phyloP scores from a whole-genome alignment of 352 stramenopile species.

The Pythium dissotocum region DNA sequence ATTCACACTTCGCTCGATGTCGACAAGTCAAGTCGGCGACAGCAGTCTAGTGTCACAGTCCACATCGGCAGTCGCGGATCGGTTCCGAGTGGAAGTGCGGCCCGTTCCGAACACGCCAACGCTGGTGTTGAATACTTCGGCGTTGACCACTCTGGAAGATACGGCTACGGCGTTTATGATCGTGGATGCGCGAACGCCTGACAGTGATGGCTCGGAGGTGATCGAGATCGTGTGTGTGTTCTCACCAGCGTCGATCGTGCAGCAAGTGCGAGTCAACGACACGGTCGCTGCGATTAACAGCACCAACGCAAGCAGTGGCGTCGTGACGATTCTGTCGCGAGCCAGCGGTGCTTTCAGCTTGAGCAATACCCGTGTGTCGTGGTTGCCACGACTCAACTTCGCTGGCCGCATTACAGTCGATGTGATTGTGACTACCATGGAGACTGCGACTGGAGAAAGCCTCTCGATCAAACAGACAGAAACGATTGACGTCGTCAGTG shows the following conservation, averaged over 20 bases:
- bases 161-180: slow-evolving; percentile 35
- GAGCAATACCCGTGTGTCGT: slow-evolving; percentile 29
- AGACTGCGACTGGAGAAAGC: slow-evolving; percentile 32
- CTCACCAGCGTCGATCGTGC: slow-evolving; percentile 35
- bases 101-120: slow-evolving; percentile 41
- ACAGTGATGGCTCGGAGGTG: slow-evolving; percentile 48
- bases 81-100: slow-evolving; percentile 36
- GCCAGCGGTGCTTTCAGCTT: slow-evolving; percentile 9
- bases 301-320: slow-evolving; percentile 5
- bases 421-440: slow-evolving; percentile 33
- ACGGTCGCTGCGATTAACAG: slow-evolving; percentile 15
- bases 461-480: slow-evolving; percentile 24
- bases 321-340: slow-evolving; percentile 30
- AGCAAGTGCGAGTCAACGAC: slow-evolving; percentile 35
- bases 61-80: slow-evolving; percentile 25
- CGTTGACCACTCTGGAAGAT: slow-evolving; percentile 39
- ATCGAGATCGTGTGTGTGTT: slow-evolving; percentile 43
- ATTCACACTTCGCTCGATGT: slow-evolving; percentile 34
- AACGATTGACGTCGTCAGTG: slow-evolving; percentile 30
- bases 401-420: slow-evolving; percentile 37
- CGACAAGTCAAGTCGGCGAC: slow-evolving; percentile 24
- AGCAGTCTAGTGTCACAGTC: slow-evolving; percentile 30
- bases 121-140: slow-evolving; percentile 33
- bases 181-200: slow-evolving; percentile 38
- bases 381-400: slow-evolving; percentile 41